Evolutionary conservation across 306 rosid genomes (phyloP), one percentile per base, ranked within the genome.

Genomic region (Aeschynomene evenia): DNA sequence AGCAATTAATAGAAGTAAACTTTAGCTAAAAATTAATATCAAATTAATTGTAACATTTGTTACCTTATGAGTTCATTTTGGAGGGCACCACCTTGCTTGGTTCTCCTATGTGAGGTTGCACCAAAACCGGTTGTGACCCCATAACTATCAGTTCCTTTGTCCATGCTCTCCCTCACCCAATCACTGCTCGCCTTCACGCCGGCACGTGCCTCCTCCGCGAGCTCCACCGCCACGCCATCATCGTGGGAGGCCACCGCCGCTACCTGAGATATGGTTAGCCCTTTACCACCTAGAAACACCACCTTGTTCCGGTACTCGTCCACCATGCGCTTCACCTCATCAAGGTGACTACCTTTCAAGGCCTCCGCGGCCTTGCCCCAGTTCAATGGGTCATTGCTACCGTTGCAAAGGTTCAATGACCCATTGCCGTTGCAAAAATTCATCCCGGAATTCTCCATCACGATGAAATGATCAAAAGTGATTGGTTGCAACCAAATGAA

Each of bases 51-150:
- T 15, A 28, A 28, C 6, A 28, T 28, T 28, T 28, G 3, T 28
- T 3, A 93, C 98, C 98, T 87, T 14, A 90, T 88, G 9, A 94
- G 96, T 65, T 94, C 98, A 40, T 15, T 82, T 77, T 94, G 98
- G n/a, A 94, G 97, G 11, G 97, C 98, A 13, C 83, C 90, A 0
- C 98, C 97, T n/a, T 94, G 76, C 20, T 82, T 88, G 56, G 98
- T 94, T 75, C 98, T 82, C 79, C 97, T 46, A 23, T 94, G 98
- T 0, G 98, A 94, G 46, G 98, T 94, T 7, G 98, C 89, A 63
- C 98, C 98, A 33, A 94, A 94, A 0, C 98, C 98, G 0, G 97
- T 94, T 26, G 97, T 90, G 7, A 94, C 90, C 0, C 97, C 98
- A 15, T 94, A 90, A 34, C 95, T 90, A 62, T 94, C 98, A 0